These are phyloP conservation scores for Mortierella claussenii DNA, from an alignment of 192 early-diverging fungal genomes.

Conservation along the genomic window DNA sequence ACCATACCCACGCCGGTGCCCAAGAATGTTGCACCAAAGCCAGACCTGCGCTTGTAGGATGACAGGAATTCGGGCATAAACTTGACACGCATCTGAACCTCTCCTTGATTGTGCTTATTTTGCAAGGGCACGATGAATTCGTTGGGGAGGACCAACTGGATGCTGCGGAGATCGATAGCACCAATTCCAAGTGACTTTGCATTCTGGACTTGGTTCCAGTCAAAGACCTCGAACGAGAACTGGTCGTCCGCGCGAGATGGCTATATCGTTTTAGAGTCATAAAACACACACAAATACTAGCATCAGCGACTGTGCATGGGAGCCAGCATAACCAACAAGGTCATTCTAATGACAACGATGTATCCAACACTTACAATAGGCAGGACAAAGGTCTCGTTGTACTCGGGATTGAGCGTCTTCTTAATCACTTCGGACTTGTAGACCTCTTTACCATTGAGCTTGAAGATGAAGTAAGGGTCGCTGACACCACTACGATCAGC, in stretches of 20 bases:
- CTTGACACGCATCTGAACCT: slow-evolving; percentile 63
- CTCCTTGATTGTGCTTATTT: slow-evolving; percentile 44
- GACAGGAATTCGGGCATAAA: slow-evolving; percentile 63
- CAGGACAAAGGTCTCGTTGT: slow-evolving; percentile 70
- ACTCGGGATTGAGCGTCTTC: slow-evolving; percentile 78
- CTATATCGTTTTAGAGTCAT: slow-evolving; percentile 1
- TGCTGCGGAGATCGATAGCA: slow-evolving; percentile 63
- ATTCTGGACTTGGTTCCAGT: slow-evolving; percentile 80
- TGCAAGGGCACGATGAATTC: slow-evolving; percentile 57
- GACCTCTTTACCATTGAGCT: slow-evolving; percentile 71
- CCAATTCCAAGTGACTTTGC: slow-evolving; percentile 66
- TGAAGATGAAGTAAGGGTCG: slow-evolving; percentile 78
- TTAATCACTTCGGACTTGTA: slow-evolving; percentile 76
- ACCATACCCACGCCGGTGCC: slow-evolving; percentile 67
- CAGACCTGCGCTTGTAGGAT: slow-evolving; percentile 24
- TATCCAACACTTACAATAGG: slow-evolving; percentile 61
- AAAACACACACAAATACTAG: background rate
- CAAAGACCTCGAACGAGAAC: slow-evolving; percentile 72
- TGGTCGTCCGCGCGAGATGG: slow-evolving; percentile 61
- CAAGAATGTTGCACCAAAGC: slow-evolving; percentile 66
- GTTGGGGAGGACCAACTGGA: slow-evolving; percentile 60
- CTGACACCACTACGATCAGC: slow-evolving; percentile 78
- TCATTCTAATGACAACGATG: too few relatives aligned
- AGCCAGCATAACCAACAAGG: too few relatives aligned
- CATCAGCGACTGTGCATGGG: too few relatives aligned